Base-by-base conservation (phyloP, 2,329 filamentous ascomycete species). In the Clarireedia monteithiana region DNA sequence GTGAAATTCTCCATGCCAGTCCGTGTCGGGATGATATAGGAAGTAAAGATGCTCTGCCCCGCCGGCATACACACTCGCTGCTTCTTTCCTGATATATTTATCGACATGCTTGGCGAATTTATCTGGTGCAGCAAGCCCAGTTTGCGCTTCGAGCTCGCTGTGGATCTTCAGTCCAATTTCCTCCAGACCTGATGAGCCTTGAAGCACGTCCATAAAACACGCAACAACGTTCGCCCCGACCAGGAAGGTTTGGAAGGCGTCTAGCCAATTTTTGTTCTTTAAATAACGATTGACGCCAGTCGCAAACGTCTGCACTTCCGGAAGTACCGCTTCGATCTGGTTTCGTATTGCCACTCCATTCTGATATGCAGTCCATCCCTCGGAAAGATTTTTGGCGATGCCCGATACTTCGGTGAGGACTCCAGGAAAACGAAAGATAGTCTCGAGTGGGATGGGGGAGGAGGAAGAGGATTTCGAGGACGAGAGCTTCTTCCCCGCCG, bases 1-100 rank as follows among this genome's bases (percentile, higher is more conserved):
- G 49, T 72, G 71, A 55, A 74, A 74, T 4, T 67, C 68, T 12
- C 71, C 69, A 44, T 74, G 72, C 72, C 72, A 74, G 48, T 72
- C 70, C 42, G 70, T 72, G 38, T 74, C 72, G 1, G 72, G 72
- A 30, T 74, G 72, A 38, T 69, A 74, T 2, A 74, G 64, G 36
- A 74, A 74, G 58, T 73, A 73, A 64, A 69, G 69, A 55, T 74
- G 72, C 5, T 70, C 58, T 5, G 45, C 64, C 23, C 63, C 48
- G 24, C 47, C 53, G 7, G 47, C 53, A 50, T 55, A 55, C 5
- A 50, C 53, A 39, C 53, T 55, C 20, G 51, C 42, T 14, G 51
- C 48, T 27, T 59, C 55, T 47, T 59, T 53, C 14, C 51, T 48
- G 20, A 59, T 59, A 9, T 59, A 59, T 45, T 52, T 55, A 34